A percentile compares a stretch with the other conserved stretches of the same genome.
Evolutionary conservation across 139 green algal species (phyloP).

Genomic region (Volvox reticuliferus): DNA sequence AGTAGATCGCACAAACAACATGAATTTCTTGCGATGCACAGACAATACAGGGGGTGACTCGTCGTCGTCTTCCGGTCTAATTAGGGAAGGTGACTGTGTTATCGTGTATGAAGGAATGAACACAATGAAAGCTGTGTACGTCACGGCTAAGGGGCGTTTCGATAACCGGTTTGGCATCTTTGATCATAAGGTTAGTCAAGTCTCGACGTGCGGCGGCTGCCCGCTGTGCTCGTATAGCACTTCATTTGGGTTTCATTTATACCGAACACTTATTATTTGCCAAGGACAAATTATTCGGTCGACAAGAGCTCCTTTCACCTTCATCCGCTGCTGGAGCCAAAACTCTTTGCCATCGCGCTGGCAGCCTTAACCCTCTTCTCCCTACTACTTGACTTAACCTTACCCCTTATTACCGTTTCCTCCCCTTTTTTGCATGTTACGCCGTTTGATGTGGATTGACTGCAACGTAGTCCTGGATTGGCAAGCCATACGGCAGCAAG

Average conservation of each 20-base stretch:
- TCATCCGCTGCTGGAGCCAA: too few relatives aligned
- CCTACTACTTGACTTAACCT: too few relatives aligned
- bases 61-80: constrained; percentile 56
- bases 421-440: too few relatives aligned
- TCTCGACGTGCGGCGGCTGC: not conserved
- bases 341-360: too few relatives aligned
- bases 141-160: constrained; percentile 58
- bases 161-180: constrained; percentile 79
- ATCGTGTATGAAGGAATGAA: constrained; percentile 87
- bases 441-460: too few relatives aligned
- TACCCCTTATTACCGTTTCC: too few relatives aligned
- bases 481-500: constrained; percentile 80
- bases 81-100: constrained; percentile 83
- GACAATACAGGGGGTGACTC: not conserved
- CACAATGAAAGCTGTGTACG: constrained; percentile 76
- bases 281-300: too few relatives aligned
- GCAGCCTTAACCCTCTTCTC: too few relatives aligned
- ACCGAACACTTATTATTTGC: too few relatives aligned
- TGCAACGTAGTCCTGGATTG: constrained; percentile 93
- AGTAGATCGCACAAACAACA: not conserved
- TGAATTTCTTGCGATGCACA: constrained; percentile 37
- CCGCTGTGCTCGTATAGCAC: not conserved
- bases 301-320: too few relatives aligned
- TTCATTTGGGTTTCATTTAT: too few relatives aligned
- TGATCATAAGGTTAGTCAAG: constrained; percentile 44